Conservation (phyloP, 2,329 filamentous ascomycete species). For the Ophiostoma angusticollis region DNA sequence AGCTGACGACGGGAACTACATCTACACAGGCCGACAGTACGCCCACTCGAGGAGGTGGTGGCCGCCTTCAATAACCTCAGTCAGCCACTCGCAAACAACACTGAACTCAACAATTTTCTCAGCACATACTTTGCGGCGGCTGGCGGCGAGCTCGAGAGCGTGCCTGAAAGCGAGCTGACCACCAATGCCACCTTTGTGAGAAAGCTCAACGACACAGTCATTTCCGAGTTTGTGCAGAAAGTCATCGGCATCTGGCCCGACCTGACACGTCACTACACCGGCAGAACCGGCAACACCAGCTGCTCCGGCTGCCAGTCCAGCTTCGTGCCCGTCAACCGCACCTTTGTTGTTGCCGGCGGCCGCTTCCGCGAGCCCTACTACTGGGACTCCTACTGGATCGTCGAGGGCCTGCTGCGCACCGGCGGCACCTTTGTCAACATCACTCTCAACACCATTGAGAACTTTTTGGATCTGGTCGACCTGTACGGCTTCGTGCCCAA, state of each 20-base stretch:
- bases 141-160: slow-evolving; percentile 46
- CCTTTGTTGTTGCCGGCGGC: slow-evolving; percentile 59
- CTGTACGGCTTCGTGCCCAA: slow-evolving; percentile 55
- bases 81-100: slow-evolving; percentile 50
- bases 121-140: slow-evolving; percentile 49
- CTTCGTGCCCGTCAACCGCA: slow-evolving; percentile 53
- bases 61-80: slow-evolving; percentile 45
- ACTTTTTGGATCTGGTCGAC: slow-evolving; percentile 55
- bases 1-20: not conserved
- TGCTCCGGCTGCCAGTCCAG: slow-evolving; percentile 50
- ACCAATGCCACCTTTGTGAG: slow-evolving; percentile 47
- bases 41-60: slow-evolving; percentile 45
- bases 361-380: slow-evolving; percentile 60
- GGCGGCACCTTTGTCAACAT: slow-evolving; percentile 50
- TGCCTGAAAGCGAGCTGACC: slow-evolving; percentile 36
- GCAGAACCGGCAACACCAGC: slow-evolving; percentile 23
- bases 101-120: slow-evolving; percentile 49
- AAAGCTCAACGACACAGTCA: slow-evolving; percentile 41
- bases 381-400: slow-evolving; percentile 59
- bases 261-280: slow-evolving; percentile 46
- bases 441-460: slow-evolving; percentile 54
- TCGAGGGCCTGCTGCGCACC: slow-evolving; percentile 52
- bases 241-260: slow-evolving; percentile 60
- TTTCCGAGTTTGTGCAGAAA: slow-evolving; percentile 47
- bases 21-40: slow-evolving; percentile 40